Evolutionary conservation across 75 land plant species (phyloP), one percentile per base, ranked within the genome.

Genomic region (Cryptomeria japonica): DNA sequence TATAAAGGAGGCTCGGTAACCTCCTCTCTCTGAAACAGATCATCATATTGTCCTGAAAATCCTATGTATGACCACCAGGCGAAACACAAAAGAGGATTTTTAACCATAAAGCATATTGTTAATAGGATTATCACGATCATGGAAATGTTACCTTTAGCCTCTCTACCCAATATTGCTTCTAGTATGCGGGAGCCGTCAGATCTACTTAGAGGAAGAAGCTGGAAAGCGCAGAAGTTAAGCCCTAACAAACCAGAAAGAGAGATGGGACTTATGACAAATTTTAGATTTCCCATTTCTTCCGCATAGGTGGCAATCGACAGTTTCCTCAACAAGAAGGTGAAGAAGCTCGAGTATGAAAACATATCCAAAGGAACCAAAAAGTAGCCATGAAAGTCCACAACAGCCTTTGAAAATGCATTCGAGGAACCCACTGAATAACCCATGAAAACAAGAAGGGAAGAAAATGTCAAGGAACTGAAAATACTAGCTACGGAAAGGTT

Each of bases 11-110:
- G 77, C 77, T 73, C 77, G 7, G 77, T 32, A 73, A 73, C 37
- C 77, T 73, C 77, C 37, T 73, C 77, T 34, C 77, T 73, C 77
- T 73, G 77, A 34, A 73, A 73, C 77, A 73, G 77, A 73, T 73
- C 77, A 32, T 73, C 77, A 10, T 0, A 73, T 73, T 34, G 34
- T 34, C 37, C 77, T 34, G 37, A 11, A 11, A 11, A 31, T 34
- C 34, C 77, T 0, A 73, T 12, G 37, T 73, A 73, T 31, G 77
- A 31, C 37, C 37, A 32, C 77, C 77, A 73, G 37, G 77, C 77
- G 11, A 73, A 73, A 73, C 37, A 37, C 77, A 73, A 73, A 32
- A 73, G 77, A 34, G 77, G 77, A 73, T 73, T 73, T 73, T 73
- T 73, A 1, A 73, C 12, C 77, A 73, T 32, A 13, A 73, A 73